phyloP scores from a whole-genome alignment of 306 rosid species.

The Oemleria cerasiformis region DNA sequence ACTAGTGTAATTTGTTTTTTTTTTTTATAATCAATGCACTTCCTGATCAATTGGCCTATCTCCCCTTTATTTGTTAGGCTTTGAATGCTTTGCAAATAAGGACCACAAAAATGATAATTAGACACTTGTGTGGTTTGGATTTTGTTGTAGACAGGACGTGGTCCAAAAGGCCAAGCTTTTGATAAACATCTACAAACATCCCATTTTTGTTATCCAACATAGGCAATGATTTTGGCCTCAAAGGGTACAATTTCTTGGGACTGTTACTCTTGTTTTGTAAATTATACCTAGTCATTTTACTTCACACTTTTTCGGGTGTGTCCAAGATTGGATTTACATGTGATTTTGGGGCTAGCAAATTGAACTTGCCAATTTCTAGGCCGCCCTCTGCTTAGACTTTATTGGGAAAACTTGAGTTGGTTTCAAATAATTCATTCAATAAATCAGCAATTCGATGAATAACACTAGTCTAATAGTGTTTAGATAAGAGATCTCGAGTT shows the following conservation, averaged over 20 bases:
- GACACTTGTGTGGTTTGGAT: slow-evolving; percentile 34
- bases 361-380: not conserved
- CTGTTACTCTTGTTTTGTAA: not conserved
- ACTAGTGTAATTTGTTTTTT: no score
- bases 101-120: slow-evolving; percentile 32
- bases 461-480: no score
- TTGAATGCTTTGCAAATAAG: slow-evolving; percentile 17
- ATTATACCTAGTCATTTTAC: slow-evolving; percentile 4
- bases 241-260: slow-evolving; percentile 12
- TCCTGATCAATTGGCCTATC: not conserved
- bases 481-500: no score
- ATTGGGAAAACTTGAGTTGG: not conserved
- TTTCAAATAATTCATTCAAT: not conserved
- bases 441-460: no score
- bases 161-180: slow-evolving; percentile 32
- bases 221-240: slow-evolving; percentile 27
- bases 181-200: slow-evolving; percentile 22
- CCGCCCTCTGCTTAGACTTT: not conserved
- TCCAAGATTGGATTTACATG: slow-evolving; percentile 1
- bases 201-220: slow-evolving; percentile 26
- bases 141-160: slow-evolving; percentile 35
- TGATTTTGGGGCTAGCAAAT: not conserved
- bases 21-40: no score
- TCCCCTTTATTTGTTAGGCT: not conserved
- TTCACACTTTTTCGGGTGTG: not conserved